phyloP scores from a whole-genome alignment of 164 flowering plant genomes.

The Magnolia sinica region DNA sequence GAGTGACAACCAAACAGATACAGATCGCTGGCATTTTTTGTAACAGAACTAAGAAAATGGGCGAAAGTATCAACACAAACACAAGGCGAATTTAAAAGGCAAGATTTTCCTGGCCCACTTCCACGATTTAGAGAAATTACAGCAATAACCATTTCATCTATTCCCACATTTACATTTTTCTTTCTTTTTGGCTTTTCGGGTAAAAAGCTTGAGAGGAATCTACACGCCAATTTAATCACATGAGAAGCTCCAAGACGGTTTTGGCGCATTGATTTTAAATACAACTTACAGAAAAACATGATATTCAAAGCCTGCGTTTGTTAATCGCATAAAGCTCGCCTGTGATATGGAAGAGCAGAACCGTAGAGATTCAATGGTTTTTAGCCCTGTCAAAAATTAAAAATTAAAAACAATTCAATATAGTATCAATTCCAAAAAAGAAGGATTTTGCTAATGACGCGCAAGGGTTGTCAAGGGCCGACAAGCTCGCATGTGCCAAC shows the following conservation, averaged over 20 bases:
- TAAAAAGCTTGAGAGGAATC: neutral
- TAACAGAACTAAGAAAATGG: too few relatives aligned
- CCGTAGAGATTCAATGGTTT: neutral
- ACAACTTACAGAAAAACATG: neutral
- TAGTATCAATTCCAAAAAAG: too few relatives aligned
- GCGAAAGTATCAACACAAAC: too few relatives aligned
- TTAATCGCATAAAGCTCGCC: neutral
- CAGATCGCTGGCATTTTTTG: too few relatives aligned
- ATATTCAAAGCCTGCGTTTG: neutral
- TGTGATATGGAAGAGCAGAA: neutral
- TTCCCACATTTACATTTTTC: slow-evolving; percentile 1
- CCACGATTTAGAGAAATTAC: neutral
- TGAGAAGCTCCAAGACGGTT: neutral
- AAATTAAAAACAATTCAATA: too few relatives aligned
- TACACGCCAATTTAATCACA: neutral
- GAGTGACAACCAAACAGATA: too few relatives aligned
- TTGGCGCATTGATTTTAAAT: neutral
- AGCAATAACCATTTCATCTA: neutral
- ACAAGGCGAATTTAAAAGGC: neutral
- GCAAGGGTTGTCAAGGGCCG: too few relatives aligned
- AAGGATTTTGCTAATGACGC: too few relatives aligned
- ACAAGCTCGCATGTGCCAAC: too few relatives aligned
- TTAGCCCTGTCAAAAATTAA: neutral
- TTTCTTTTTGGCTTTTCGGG: neutral
- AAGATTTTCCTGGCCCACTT: neutral